Base-by-base conservation (phyloP, 2,329 filamentous ascomycete species). In the Passalora sequoiae region DNA sequence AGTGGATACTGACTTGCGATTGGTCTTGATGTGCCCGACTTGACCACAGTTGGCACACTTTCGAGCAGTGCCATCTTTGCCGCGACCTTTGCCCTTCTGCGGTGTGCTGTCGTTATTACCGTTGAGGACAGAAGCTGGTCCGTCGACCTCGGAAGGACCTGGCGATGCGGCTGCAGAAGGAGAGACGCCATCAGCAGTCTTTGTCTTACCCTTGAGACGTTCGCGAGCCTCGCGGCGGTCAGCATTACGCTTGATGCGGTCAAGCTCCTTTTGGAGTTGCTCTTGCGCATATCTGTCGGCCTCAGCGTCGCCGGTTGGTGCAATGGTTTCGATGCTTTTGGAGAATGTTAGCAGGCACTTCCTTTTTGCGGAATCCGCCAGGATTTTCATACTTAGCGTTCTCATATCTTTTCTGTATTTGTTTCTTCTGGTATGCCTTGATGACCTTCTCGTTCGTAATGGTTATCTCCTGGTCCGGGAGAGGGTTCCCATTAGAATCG, bases 41-140 rank as follows among this genome's bases (percentile, higher is more conserved):
- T 92, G 86, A 38, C 92, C 92, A 69, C 92, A 98, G 67, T 96
- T 97, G 55, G 92, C 92, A 69, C 92, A 98, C 71, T 97, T 97
- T 59, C 94, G 78, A 43, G 76, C 74, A 8, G 80, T 83, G 32
- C 71, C 73, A 24, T 84, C 84, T 44, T 87, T 94, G 49, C 83
- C 59, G 15, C 60, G 55, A 22, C 64, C 63, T 40, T 70, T 70
- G 32, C 62, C 63, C 46, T 60, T 62, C 32, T 54, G 49, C 20
- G 54, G 50, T 16, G 56, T 54, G 36, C 35, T 47, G 38, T 58
- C 51, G 22, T 44, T 47, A 10, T 40, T 43, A 37, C 50, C 42
- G 46, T 46, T 49, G 36, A 45, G 27, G 32, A 49, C 38, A 35
- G 45, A 43, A 36, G 43, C 16, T 43, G 49, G 51, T 10, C 81